Base-by-base conservation (phyloP, 768 basidiomycete genomes). In the Rhodocollybia butyracea region DNA sequence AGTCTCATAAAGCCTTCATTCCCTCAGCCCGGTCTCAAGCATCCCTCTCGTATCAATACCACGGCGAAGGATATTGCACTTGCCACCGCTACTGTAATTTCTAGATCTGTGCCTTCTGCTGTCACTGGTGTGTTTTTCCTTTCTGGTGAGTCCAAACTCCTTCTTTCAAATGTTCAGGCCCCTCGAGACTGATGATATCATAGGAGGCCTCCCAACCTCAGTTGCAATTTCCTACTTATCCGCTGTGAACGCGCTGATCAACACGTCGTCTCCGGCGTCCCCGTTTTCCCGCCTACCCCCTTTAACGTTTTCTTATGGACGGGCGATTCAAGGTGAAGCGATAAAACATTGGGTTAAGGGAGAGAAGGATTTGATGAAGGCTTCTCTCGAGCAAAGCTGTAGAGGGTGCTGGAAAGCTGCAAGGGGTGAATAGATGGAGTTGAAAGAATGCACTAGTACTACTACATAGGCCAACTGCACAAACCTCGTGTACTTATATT, bases 1-100 rank as follows among this genome's bases (percentile, higher is more conserved):
- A 73, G 77, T 5, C 68, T 81, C 40, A 74, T 82, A 57, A 81
- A 81, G 53, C 77, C 77, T 3, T 80, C 77, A 1, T 81, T 80
- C 67, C 71, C 79, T 27, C 78, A 81, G 59, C 75, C 79, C 15
- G 76, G 79, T 7, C 60, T 76, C 21, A 71, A 77, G 57, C 70
- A 76, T 50, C 68, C 71, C 1, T 73, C 73, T 17, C 70, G 75
- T 32, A 60, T 58, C 7, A 69, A 58, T 26, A 68, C 68, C 1
- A 72, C 73, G 17, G 59, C 74, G 15, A 70, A 74, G 26, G 70
- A 76, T 5, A 76, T 82, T 48, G 78, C 73, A 5, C 62, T 75
- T 19, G 79, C 78, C 3, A 78, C 76, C 3, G 73, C 74, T 15
- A 76, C 75, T 5, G 69, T 75, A 24, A 68, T 81, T 50, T 70